phyloP scores from a whole-genome alignment of 2,329 filamentous ascomycete species.

The Paracoccidioides lutzii region DNA sequence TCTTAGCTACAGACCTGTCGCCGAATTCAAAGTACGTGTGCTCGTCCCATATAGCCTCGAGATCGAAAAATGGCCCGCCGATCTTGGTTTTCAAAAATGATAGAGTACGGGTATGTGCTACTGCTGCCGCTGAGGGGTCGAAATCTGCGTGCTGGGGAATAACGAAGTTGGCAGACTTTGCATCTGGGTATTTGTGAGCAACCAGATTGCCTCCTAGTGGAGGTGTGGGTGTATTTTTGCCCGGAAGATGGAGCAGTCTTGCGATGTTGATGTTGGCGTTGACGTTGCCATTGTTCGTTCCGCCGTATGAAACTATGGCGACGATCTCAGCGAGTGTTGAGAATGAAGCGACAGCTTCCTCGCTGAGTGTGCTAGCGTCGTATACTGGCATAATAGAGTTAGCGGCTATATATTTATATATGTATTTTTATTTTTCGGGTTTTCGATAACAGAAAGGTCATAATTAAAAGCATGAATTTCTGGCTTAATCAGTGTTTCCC shows the following conservation, averaged over 20 bases:
- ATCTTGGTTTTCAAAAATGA: conserved; percentile 51
- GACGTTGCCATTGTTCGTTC: not conserved
- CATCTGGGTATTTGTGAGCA: conserved; percentile 35
- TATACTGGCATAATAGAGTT: conserved; percentile 11
- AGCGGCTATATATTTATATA: conserved; percentile 7
- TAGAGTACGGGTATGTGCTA: conserved; percentile 55
- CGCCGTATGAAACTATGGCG: conserved; percentile 23
- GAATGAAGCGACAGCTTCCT: conserved; percentile 8
- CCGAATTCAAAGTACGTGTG: conserved; percentile 61
- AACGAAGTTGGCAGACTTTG: conserved; percentile 32
- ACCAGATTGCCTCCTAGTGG: conserved; percentile 11
- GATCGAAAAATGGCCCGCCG: conserved; percentile 55
- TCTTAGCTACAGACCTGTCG: conserved; percentile 50
- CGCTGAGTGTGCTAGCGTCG: conserved; percentile 7
- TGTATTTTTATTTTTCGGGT: not conserved
- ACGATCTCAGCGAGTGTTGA: conserved; percentile 17
- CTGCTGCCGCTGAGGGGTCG: conserved; percentile 41
- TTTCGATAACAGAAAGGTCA: no score
- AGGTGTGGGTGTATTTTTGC: conserved; percentile 8
- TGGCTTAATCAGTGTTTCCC: conserved; percentile 1
- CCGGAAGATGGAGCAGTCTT: conserved; percentile 19
- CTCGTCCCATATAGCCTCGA: conserved; percentile 68
- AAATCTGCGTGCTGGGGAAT: conserved; percentile 41
- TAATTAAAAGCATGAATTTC: no score
- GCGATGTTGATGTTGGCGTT: conserved; percentile 1